Conservation (phyloP, 352 stramenopile genomes). For the Pythium monospermum region DNA sequence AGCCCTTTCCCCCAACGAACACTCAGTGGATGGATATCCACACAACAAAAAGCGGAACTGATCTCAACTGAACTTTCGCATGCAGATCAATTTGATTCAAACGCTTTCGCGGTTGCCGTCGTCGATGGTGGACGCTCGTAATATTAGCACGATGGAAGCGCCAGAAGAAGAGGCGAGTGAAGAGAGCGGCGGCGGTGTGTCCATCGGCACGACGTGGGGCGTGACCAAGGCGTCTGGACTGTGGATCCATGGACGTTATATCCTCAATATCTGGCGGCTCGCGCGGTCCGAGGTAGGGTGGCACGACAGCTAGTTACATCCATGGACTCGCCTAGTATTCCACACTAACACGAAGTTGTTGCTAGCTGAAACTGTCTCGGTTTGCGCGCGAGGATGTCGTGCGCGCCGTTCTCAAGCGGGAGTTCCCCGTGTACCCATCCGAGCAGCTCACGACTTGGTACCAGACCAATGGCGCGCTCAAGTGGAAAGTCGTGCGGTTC, state of each 20-base stretch:
- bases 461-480: slow-evolving; percentile 5
- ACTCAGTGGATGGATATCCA: too few relatives aligned
- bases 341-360: slow-evolving; percentile 1
- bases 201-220: slow-evolving; percentile 71
- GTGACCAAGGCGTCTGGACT: slow-evolving; percentile 81
- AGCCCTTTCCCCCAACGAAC: too few relatives aligned
- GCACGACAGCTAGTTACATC: background rate
- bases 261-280: slow-evolving; percentile 92
- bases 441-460: slow-evolving; percentile 44
- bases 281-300: slow-evolving; percentile 63
- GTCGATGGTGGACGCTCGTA: slow-evolving; percentile 24
- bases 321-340: background rate
- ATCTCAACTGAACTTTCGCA: too few relatives aligned
- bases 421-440: slow-evolving; percentile 37
- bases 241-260: slow-evolving; percentile 86
- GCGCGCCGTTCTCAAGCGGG: slow-evolving; percentile 38
- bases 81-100: slow-evolving; percentile 29
- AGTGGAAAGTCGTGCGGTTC: slow-evolving; percentile 31
- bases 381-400: slow-evolving; percentile 61
- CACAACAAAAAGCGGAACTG: too few relatives aligned
- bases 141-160: slow-evolving; percentile 14
- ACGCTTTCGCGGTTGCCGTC: slow-evolving; percentile 25
- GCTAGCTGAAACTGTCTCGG: slow-evolving; percentile 49
- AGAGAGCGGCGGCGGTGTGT: slow-evolving; percentile 22
- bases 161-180: slow-evolving; percentile 23